These are phyloP conservation scores for Pseudocercospora crystallina DNA, from an alignment of 2,329 filamentous ascomycete species.

Conservation along the genomic window DNA sequence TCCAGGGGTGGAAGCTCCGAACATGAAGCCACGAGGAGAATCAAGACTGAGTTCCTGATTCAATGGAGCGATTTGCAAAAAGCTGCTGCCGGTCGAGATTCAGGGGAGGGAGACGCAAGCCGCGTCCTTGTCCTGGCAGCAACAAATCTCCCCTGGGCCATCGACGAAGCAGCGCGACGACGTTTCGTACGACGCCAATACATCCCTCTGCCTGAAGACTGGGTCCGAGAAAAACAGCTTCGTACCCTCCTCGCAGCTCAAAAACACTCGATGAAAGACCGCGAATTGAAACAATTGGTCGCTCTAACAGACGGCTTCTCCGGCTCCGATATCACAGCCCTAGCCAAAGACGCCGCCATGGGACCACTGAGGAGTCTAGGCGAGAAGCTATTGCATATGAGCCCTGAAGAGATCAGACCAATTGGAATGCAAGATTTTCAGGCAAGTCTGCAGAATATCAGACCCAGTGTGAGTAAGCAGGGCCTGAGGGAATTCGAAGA, in stretches of 20 bases:
- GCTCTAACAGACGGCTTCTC: constrained; percentile 88
- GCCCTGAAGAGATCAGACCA: constrained; percentile 88
- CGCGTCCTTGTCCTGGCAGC: constrained; percentile 90
- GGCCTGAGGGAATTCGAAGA: constrained; percentile 88
- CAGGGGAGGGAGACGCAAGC: constrained; percentile 72
- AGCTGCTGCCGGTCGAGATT: constrained; percentile 81
- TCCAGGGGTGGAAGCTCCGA: constrained; percentile 80
- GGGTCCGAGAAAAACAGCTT: constrained; percentile 77
- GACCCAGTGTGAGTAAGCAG: constrained; percentile 83
- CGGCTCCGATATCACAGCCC: constrained; percentile 91
- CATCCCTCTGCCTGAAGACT: constrained; percentile 85
- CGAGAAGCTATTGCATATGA: constrained; percentile 84
- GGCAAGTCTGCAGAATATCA: constrained; percentile 77
- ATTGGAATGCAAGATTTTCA: constrained; percentile 82
- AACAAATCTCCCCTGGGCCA: constrained; percentile 95
- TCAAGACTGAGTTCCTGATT: constrained; percentile 97
- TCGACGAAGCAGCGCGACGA: constrained; percentile 89
- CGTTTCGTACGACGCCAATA: constrained; percentile 93
- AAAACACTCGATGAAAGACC: constrained; percentile 72
- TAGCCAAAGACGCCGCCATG: constrained; percentile 98
- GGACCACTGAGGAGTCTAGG: constrained; percentile 86
- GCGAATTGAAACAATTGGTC: constrained; percentile 74
- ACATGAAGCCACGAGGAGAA: constrained; percentile 87
- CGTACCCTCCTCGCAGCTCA: constrained; percentile 79
- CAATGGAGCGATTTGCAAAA: constrained; percentile 94